Evolutionary conservation across 306 rosid genomes (phyloP).

Genomic region (Styphnolobium japonicum): DNA sequence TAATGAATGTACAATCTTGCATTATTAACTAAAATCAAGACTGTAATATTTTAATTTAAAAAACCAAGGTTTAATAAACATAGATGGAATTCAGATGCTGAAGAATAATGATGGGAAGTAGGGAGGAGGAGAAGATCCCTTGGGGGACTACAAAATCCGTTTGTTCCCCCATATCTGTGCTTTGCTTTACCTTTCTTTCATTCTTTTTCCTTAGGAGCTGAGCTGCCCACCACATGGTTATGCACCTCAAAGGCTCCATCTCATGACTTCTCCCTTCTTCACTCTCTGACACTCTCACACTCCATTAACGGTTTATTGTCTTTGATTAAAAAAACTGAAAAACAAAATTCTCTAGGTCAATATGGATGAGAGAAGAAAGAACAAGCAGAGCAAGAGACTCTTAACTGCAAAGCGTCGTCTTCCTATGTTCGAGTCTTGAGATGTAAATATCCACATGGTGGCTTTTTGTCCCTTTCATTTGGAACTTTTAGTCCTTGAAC

Average conservation of each 20-base stretch:
- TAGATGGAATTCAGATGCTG: slow-evolving; percentile 28
- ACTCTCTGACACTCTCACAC: slow-evolving; percentile 33
- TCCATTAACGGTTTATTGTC: slow-evolving; percentile 50
- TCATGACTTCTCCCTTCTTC: slow-evolving; percentile 10
- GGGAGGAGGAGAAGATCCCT: slow-evolving; percentile 83
- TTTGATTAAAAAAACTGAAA: not conserved
- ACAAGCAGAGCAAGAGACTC: slow-evolving; percentile 13
- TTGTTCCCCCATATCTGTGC: slow-evolving; percentile 51
- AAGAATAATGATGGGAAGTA: slow-evolving; percentile 76
- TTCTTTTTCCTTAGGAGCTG: slow-evolving; percentile 29
- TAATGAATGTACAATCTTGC: not conserved
- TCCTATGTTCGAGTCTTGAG: slow-evolving; percentile 32
- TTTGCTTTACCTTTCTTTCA: slow-evolving; percentile 40
- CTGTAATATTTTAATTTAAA: slow-evolving; percentile 26
- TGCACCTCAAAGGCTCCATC: slow-evolving; percentile 34
- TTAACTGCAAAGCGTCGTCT: slow-evolving; percentile 49
- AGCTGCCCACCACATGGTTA: slow-evolving; percentile 87
- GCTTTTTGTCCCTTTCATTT: slow-evolving; percentile 64
- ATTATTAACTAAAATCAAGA: not conserved
- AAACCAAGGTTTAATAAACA: slow-evolving; percentile 12
- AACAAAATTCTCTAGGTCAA: slow-evolving; percentile 24
- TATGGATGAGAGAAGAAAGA: slow-evolving; percentile 4
- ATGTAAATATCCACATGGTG: slow-evolving; percentile 55
- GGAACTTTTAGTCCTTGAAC: slow-evolving; percentile 40
- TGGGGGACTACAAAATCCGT: slow-evolving; percentile 91